These are phyloP conservation scores for Claviceps sp. DNA, from an alignment of 2,329 filamentous ascomycete species.

Conservation along the genomic window DNA sequence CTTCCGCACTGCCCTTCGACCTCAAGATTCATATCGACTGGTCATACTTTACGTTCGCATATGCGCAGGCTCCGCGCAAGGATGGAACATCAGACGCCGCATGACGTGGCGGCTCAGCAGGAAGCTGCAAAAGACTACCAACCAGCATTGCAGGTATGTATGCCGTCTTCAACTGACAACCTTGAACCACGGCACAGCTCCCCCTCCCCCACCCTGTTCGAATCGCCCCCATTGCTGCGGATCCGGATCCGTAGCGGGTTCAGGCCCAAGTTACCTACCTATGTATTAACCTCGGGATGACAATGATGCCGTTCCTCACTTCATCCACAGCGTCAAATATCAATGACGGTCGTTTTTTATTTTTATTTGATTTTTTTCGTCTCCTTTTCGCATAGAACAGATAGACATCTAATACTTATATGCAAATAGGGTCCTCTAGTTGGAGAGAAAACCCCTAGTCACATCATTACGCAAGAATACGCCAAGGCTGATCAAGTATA, in stretches of 20 bases:
- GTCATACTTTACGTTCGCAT: constrained; percentile 5
- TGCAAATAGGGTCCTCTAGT: constrained; percentile 62
- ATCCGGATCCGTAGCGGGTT: background rate
- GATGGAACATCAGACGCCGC: constrained; percentile 22
- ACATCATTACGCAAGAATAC: constrained; percentile 71
- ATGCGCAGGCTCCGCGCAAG: constrained; percentile 10
- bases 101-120: constrained; percentile 45
- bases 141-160: constrained; percentile 40
- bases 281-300: background rate
- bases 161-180: too few species aligned
- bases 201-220: background rate
- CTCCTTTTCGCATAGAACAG: too few species aligned
- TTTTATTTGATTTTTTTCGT: background rate
- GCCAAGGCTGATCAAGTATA: constrained; percentile 76
- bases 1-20: constrained; percentile 4
- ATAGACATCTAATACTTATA: background rate
- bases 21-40: constrained; percentile 3
- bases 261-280: background rate
- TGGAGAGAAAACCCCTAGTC: constrained; percentile 62
- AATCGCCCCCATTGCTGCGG: background rate
- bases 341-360: background rate
- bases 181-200: background rate
- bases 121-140: constrained; percentile 46
- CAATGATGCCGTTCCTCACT: background rate
- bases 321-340: background rate